These are phyloP conservation scores for Penicillium macrosclerotiorum DNA, from an alignment of 495 filamentous ascomycete species.

Conservation along the genomic window DNA sequence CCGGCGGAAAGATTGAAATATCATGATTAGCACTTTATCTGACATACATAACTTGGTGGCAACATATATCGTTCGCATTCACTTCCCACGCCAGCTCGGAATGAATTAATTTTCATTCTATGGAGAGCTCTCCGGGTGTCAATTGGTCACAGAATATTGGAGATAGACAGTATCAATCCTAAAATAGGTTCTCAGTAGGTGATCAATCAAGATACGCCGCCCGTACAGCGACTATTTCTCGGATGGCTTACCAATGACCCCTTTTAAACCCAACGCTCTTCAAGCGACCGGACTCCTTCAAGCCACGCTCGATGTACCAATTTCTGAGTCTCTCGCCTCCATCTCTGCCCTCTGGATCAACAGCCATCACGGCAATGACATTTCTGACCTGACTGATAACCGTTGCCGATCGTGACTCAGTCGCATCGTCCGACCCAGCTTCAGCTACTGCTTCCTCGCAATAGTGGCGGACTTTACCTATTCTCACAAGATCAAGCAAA, in stretches of 20 bases:
- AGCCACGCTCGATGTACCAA: conserved; percentile 26
- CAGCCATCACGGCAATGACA: conserved; percentile 27
- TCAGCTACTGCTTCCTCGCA: conserved; percentile 8
- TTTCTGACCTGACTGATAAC: conserved; percentile 16
- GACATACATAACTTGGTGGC: neutral
- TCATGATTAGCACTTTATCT: neutral
- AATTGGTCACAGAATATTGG: conserved; percentile 7
- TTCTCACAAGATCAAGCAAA: conserved; percentile 7
- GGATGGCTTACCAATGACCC: conserved; percentile 14
- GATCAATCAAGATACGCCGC: too few relatives aligned
- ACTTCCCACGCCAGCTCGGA: too few relatives aligned
- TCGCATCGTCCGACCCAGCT: neutral
- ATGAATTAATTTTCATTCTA: too few relatives aligned
- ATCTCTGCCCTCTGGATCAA: conserved; percentile 23
- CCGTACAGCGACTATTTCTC: neutral
- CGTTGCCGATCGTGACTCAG: neutral
- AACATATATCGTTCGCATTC: too few relatives aligned
- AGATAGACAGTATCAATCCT: conserved; percentile 26
- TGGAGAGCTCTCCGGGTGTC: too few relatives aligned
- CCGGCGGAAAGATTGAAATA: neutral
- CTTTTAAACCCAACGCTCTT: conserved; percentile 24
- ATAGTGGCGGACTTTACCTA: conserved; percentile 2
- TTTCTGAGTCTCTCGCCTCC: conserved; percentile 19
- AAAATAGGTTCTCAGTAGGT: neutral
- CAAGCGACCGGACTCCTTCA: conserved; percentile 25